These are phyloP conservation scores for Paracorniculantispora psalliotae DNA, from an alignment of 2,329 filamentous ascomycete genomes.

Conservation along the genomic window DNA sequence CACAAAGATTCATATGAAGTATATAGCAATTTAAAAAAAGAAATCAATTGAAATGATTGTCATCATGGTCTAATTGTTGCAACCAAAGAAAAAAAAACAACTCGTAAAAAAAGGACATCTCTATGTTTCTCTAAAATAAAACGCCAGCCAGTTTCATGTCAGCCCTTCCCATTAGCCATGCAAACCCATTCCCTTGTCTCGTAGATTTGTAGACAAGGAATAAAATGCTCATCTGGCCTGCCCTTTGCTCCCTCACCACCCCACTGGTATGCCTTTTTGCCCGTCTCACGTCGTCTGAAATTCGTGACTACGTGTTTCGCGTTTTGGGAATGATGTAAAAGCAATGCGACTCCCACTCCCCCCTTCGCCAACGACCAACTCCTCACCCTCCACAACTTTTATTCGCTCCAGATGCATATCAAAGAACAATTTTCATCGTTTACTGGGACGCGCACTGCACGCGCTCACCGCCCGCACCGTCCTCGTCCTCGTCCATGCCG, in stretches of 20 bases:
- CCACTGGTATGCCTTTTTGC: background rate
- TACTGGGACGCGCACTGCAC: conserved; percentile 88
- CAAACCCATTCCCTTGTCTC: background rate
- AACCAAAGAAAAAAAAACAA: background rate
- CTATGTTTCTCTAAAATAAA: conserved; percentile 12
- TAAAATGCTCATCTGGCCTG: background rate
- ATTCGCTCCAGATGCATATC: background rate
- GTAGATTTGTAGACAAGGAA: too few relatives aligned
- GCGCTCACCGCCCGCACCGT: conserved; percentile 68
- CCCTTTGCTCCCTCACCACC: background rate
- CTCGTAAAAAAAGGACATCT: background rate
- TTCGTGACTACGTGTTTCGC: background rate
- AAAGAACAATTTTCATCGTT: conserved; percentile 23
- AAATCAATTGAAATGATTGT: background rate
- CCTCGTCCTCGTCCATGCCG: conserved; percentile 72
- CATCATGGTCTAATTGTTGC: conserved; percentile 2
- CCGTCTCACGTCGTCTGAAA: background rate
- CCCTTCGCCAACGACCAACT: background rate
- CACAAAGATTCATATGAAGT: background rate
- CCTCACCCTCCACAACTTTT: background rate
- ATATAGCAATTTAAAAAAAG: too few relatives aligned
- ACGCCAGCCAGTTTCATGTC: conserved; percentile 11
- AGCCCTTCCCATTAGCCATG: background rate
- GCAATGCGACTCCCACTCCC: background rate
- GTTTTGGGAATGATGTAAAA: background rate